Base-by-base conservation (phyloP, 2,329 filamentous ascomycete genomes). In the Neurospora crassa region DNA sequence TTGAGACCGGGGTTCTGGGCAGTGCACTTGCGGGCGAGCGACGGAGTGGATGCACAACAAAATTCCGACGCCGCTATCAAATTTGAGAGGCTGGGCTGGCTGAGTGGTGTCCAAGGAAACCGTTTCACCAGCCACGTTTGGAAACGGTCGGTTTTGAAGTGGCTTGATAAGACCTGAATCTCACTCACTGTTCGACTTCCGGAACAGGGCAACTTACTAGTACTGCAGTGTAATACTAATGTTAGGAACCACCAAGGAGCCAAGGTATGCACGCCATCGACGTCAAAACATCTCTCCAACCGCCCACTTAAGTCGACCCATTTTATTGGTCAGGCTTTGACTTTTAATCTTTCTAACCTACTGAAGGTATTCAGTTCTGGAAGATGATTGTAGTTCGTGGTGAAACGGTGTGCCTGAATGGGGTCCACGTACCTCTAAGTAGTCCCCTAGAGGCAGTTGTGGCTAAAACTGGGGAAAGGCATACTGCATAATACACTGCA, bases 51-150 rank as follows among this genome's bases (percentile, higher is more conserved):
- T 59, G 68, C 53, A 40, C 14, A 45, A 70, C 68, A 74, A 74
- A 75, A 72, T 73, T 70, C 68, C 20, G 20, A 68, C 70, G 68
- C 53, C 73, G 69, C 71, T 72, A 73, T 71, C 70, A 76, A 76
- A 76, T 75, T 72, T 75, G 74, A 76, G 75, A 75, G 75, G 75
- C 75, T 76, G 75, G 75, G 73, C 53, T 37, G 75, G 73, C 53
- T 37, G 1, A 37, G 34, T 68, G 63, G 59, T 67, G 16, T 67
- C 53, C 37, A 37, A 63, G 53, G 29, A 63, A 63, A 63, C 53
- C 24, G 53, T 34, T 16, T 69, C 72, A 73, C 72, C 72, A 74
- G 71, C 72, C 72, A 74, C 72, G 63, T 43, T 41, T 20, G 53
- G 24, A 37, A 63, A 10, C 14, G 53, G 53, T 10, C 24, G 8